These are phyloP conservation scores for Phaseolus lunatus DNA, from an alignment of 306 rosid species.

Conservation along the genomic window DNA sequence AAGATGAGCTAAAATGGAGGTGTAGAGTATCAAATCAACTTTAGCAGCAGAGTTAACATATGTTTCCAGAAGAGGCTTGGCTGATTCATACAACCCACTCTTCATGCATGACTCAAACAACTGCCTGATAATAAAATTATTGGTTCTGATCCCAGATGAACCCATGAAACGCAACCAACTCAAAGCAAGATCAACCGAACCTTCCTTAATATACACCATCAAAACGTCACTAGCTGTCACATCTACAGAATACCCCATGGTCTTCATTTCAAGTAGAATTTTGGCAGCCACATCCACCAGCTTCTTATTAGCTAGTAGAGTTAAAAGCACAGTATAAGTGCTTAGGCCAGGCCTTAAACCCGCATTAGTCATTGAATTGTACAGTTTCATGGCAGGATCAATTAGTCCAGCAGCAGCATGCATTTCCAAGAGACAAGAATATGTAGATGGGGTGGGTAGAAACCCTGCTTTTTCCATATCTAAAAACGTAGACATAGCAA, in stretches of 20 bases:
- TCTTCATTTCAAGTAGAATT: slow-evolving; percentile 91
- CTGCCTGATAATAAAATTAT: slow-evolving; percentile 87
- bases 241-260: slow-evolving; percentile 92
- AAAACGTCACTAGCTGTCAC: slow-evolving; percentile 91
- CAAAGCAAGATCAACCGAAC: slow-evolving; percentile 87
- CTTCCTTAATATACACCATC: slow-evolving; percentile 96
- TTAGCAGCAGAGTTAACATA: slow-evolving; percentile 86
- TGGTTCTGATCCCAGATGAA: slow-evolving; percentile 88
- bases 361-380: slow-evolving; percentile 90
- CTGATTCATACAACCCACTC: slow-evolving; percentile 78
- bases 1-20: slow-evolving; percentile 92
- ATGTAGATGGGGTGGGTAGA: slow-evolving; percentile 92
- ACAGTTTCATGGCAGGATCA: slow-evolving; percentile 88
- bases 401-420: slow-evolving; percentile 91
- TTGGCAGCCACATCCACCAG: slow-evolving; percentile 58
- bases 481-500: slow-evolving; percentile 80
- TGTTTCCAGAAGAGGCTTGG: slow-evolving; percentile 90
- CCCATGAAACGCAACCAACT: slow-evolving; percentile 97
- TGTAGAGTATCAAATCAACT: slow-evolving; percentile 92
- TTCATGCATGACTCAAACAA: slow-evolving; percentile 96
- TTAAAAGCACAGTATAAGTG: slow-evolving; percentile 78
- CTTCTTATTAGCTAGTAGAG: slow-evolving; percentile 88
- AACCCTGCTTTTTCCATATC: slow-evolving; percentile 99
- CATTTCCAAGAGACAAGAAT: slow-evolving; percentile 92
- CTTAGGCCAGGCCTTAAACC: slow-evolving; percentile 85